phyloP scores from a whole-genome alignment of 2,329 filamentous ascomycete species.

The Monosporascus sp. region DNA sequence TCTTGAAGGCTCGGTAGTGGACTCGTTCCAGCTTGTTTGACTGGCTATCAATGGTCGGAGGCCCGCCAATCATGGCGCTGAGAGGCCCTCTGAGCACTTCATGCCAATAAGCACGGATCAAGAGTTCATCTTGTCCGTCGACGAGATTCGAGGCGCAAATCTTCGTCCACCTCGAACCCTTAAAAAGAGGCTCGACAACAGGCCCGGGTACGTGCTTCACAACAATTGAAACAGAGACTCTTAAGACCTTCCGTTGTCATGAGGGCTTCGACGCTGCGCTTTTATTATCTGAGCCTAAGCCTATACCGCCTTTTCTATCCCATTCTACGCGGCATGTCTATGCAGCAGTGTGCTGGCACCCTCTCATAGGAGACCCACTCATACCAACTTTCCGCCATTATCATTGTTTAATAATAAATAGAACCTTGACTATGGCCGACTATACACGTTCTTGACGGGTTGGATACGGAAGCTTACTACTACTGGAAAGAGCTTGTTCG shows the following conservation, averaged over 20 bases:
- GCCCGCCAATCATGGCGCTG: constrained; percentile 26
- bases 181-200: neutral
- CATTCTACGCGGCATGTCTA: constrained; percentile 24
- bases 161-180: constrained; percentile 8
- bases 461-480: too few relatives aligned
- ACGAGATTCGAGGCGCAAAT: constrained; percentile 21
- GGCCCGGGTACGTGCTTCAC: neutral
- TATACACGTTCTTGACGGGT: neutral
- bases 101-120: constrained; percentile 29
- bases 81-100: constrained; percentile 14
- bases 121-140: constrained; percentile 23
- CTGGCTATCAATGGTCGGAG: constrained; percentile 20
- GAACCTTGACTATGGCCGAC: neutral
- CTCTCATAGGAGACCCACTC: constrained; percentile 26
- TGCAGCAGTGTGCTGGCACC: constrained; percentile 30
- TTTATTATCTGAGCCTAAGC: constrained; percentile 13
- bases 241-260: neutral
- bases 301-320: constrained; percentile 29
- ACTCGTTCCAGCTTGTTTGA: constrained; percentile 18
- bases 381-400: constrained; percentile 14
- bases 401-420: neutral
- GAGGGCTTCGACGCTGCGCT: neutral
- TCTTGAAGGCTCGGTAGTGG: constrained; percentile 17
- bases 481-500: neutral
- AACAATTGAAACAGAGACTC: neutral